Evolutionary conservation across 108 stramenopile species (phyloP).

Genomic region (Cylindrotheca closterium): DNA sequence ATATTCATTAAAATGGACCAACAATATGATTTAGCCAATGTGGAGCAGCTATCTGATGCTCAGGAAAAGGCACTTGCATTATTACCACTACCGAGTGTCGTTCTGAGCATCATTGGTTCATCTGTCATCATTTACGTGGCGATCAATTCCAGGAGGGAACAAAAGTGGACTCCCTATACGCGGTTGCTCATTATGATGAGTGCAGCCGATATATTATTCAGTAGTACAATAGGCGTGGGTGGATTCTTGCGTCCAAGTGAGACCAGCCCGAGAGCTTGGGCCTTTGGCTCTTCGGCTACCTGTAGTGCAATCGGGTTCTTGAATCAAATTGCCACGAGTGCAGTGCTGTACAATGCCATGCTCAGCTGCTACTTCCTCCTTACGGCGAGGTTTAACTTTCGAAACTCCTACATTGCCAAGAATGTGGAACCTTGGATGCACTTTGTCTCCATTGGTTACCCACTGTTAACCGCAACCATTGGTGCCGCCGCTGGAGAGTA

Average conservation of each 20-base stretch:
- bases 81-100: not conserved
- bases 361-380: slow-evolving; percentile 31
- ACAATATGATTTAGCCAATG: too few relatives aligned
- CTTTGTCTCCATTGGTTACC: slow-evolving; percentile 3
- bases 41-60: not conserved
- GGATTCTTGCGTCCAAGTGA: slow-evolving; percentile 10
- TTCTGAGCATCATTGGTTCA: not conserved
- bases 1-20: too few relatives aligned
- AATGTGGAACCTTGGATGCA: slow-evolving; percentile 16
- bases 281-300: slow-evolving; percentile 29
- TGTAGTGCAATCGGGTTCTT: slow-evolving; percentile 29
- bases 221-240: not conserved
- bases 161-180: slow-evolving; percentile 6
- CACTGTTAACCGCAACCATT: slow-evolving; percentile 10
- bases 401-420: not conserved
- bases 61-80: not conserved
- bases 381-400: slow-evolving; percentile 15
- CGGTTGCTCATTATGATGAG: slow-evolving; percentile 23
- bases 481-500: slow-evolving; percentile 12
- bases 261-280: slow-evolving; percentile 10
- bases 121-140: not conserved
- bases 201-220: slow-evolving; percentile 12
- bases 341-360: slow-evolving; percentile 25
- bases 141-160: not conserved
- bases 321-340: slow-evolving; percentile 13